Conservation (phyloP, 2,329 filamentous ascomycete species). For the Pseudocercospora vitis region DNA sequence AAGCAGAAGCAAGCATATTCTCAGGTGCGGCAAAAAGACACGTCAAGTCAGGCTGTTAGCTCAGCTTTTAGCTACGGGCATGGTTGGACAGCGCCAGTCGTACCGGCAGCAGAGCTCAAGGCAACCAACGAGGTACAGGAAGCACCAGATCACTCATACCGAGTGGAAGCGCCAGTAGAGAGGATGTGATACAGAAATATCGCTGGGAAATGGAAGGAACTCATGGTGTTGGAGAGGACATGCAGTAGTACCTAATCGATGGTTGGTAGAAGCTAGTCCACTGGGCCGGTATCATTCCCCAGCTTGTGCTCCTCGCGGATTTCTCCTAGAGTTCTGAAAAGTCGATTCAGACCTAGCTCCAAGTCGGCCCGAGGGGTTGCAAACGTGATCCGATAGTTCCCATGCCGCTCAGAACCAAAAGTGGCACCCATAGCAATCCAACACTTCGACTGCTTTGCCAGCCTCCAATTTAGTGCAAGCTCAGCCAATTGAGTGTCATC, state of each 20-base stretch:
- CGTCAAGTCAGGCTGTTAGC: background rate
- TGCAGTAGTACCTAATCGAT: too few relatives aligned
- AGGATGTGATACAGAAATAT: too few relatives aligned
- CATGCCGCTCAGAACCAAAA: constrained; percentile 6
- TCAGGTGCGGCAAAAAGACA: background rate
- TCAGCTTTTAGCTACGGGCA: background rate
- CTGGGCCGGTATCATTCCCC: too few relatives aligned
- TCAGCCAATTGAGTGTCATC: background rate
- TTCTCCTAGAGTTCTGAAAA: constrained; percentile 2
- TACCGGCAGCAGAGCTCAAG: constrained; percentile 1
- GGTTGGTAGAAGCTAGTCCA: too few relatives aligned
- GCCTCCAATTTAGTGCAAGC: constrained; percentile 4
- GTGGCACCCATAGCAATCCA: constrained; percentile 13
- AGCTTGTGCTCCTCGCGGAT: background rate
- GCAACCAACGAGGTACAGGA: constrained; percentile 1
- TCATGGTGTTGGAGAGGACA: too few relatives aligned
- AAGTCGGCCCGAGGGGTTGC: constrained; percentile 2
- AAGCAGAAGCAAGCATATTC: constrained; percentile 1
- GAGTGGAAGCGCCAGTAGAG: background rate
- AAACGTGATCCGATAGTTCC: constrained; percentile 14
- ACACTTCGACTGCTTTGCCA: constrained; percentile 1
- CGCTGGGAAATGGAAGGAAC: too few relatives aligned
- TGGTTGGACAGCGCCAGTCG: background rate
- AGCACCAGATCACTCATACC: background rate
- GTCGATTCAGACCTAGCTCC: constrained; percentile 4